Evolutionary conservation across 192 early-diverging fungal genomes (phyloP).

Genomic region (Jimgerdemannia lactiflua): DNA sequence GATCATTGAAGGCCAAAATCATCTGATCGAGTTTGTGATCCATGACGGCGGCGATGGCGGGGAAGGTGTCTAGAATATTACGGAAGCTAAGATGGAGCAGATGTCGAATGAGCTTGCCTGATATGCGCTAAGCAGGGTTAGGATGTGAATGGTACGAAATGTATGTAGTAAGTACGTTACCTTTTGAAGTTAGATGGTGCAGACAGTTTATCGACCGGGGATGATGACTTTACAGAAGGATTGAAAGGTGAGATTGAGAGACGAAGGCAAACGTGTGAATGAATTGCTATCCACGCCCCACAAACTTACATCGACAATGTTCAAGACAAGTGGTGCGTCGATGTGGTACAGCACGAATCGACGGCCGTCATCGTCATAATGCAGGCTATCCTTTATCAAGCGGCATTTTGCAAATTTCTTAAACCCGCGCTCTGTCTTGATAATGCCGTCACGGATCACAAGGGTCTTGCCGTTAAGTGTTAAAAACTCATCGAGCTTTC

Average conservation of each 20-base stretch:
- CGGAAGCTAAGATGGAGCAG: not conserved
- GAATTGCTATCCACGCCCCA: no score
- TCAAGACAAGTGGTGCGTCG: not conserved
- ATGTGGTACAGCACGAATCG: slow-evolving; percentile 11
- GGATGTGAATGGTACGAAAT: no score
- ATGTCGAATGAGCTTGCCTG: no score
- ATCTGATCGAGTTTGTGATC: slow-evolving; percentile 4
- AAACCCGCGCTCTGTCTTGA: slow-evolving; percentile 9
- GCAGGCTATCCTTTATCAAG: slow-evolving; percentile 1
- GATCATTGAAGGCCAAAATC: slow-evolving; percentile 9
- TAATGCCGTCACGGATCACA: not conserved
- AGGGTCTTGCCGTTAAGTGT: slow-evolving; percentile 7
- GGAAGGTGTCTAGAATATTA: slow-evolving; percentile 6
- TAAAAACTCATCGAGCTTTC: not conserved
- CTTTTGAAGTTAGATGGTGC: not conserved
- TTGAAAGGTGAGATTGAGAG: not conserved
- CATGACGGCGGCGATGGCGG: not conserved
- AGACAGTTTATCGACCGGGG: not conserved
- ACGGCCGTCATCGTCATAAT: slow-evolving; percentile 5
- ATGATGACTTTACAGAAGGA: not conserved
- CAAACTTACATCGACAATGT: not conserved
- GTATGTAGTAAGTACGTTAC: not conserved
- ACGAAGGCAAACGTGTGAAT: not conserved
- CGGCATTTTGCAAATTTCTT: slow-evolving; percentile 2
- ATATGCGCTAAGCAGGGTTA: no score